A percentile compares a stretch with the other conserved stretches of the same genome.
Conservation (phyloP, 2,329 filamentous ascomycete species). For the Aspergillus fumigatus region DNA sequence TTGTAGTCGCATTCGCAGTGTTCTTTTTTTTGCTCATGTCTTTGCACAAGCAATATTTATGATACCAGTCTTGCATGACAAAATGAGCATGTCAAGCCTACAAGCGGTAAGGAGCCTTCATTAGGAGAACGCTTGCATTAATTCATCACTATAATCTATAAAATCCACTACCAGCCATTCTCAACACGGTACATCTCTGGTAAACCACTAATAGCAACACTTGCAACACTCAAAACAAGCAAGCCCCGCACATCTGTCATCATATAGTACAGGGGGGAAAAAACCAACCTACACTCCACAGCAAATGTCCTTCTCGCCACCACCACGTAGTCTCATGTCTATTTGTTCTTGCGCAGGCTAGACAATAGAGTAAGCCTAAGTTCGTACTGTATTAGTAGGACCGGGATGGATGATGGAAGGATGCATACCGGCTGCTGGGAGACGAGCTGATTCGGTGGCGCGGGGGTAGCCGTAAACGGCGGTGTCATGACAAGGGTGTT, state of each 20-base stretch:
- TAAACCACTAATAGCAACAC: conserved; percentile 26
- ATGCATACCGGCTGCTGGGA: conserved; percentile 27
- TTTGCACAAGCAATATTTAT: background rate
- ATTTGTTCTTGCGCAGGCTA: conserved; percentile 24
- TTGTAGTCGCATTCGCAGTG: background rate
- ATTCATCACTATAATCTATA: background rate
- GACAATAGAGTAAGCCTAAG: conserved; percentile 3
- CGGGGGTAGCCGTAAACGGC: conserved; percentile 17
- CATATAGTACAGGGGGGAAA: background rate
- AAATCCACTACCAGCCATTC: background rate
- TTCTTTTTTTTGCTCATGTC: background rate
- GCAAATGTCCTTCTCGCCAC: conserved; percentile 28
- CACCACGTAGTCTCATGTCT: conserved; percentile 29
- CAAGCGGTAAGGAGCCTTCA: background rate
- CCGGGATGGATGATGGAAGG: background rate
- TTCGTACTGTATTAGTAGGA: background rate
- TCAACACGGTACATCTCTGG: background rate
- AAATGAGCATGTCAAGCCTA: background rate
- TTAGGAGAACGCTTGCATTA: background rate
- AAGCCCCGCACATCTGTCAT: conserved; percentile 28
- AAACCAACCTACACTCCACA: conserved; percentile 29
- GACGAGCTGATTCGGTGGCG: conserved; percentile 24
- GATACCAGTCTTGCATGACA: background rate
- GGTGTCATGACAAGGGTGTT: conserved; percentile 31
- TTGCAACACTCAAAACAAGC: conserved; percentile 32